A percentile compares a stretch with the other conserved stretches of the same genome.
Evolutionary conservation across 495 filamentous ascomycete genomes (phyloP).

Genomic region (Podospora fimiseda): DNA sequence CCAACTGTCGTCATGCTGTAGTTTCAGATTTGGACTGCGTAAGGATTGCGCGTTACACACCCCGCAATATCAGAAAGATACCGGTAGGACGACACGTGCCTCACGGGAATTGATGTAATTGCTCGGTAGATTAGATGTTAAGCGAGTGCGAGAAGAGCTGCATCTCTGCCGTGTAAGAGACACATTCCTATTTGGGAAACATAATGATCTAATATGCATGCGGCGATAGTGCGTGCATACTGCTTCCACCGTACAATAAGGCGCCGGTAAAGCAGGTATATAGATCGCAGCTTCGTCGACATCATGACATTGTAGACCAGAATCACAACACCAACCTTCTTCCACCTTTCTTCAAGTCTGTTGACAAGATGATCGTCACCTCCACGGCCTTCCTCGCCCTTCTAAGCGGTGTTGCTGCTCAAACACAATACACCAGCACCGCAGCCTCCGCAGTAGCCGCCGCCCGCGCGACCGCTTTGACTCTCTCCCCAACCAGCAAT

Average conservation of each 20-base stretch:
- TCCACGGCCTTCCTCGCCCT: background rate
- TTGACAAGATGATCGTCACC: background rate
- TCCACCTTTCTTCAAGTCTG: background rate
- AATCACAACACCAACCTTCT: background rate
- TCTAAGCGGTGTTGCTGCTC: constrained; percentile 4
- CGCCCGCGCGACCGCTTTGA: constrained; percentile 12
- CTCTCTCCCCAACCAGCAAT: constrained; percentile 49
- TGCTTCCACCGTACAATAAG: no score
- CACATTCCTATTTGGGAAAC: background rate
- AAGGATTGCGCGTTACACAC: background rate
- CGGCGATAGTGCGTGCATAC: no score
- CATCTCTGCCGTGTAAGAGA: background rate
- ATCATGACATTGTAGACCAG: background rate
- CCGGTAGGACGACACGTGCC: background rate
- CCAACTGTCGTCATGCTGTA: background rate
- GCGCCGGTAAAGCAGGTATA: no score
- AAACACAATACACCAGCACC: constrained; percentile 17
- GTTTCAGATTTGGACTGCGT: no score
- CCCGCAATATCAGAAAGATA: no score
- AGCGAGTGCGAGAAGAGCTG: background rate
- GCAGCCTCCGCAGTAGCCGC: constrained; percentile 3
- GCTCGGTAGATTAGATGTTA: background rate
- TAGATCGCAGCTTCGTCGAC: background rate
- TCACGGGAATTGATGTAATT: background rate
- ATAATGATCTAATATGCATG: background rate